A percentile compares a stretch with the other conserved stretches of the same genome.
Evolutionary conservation across 805 yeast genomes (phyloP).

Genomic region (Kuraishia floccosa): DNA sequence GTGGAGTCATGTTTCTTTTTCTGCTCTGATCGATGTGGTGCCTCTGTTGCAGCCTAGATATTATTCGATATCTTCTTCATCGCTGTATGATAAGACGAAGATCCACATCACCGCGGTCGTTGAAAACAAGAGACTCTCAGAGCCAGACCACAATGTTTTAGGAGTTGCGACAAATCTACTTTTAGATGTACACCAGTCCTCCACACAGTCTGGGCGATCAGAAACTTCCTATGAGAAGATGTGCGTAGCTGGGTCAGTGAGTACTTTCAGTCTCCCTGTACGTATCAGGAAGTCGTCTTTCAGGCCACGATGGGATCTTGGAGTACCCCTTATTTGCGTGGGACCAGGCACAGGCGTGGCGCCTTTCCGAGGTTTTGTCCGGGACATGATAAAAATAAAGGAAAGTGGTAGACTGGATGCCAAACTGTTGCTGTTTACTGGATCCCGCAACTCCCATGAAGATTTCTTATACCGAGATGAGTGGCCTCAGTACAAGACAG

Average conservation of each 20-base stretch:
- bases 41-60: constrained; percentile 86
- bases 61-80: constrained; percentile 91
- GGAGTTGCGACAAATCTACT: constrained; percentile 92
- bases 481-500: constrained; percentile 68
- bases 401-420: constrained; percentile 31
- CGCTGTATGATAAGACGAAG: constrained; percentile 59
- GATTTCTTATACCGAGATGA: constrained; percentile 85
- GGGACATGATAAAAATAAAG: constrained; percentile 65
- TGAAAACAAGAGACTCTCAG: constrained; percentile 40
- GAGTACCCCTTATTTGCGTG: constrained; percentile 77
- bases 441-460: constrained; percentile 66
- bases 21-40: constrained; percentile 70
- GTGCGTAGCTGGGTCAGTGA: constrained; percentile 41
- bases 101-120: constrained; percentile 89
- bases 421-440: constrained; percentile 68
- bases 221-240: constrained; percentile 40
- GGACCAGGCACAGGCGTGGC: constrained; percentile 99
- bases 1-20: constrained; percentile 80
- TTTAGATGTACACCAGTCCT: constrained; percentile 51
- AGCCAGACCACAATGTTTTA: constrained; percentile 30
- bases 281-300: constrained; percentile 93
- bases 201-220: constrained; percentile 80
- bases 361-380: constrained; percentile 90
- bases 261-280: constrained; percentile 67
- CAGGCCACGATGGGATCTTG: constrained; percentile 80